Base-by-base conservation (phyloP, 306 rosid genomes). In the Styphnolobium japonicum region DNA sequence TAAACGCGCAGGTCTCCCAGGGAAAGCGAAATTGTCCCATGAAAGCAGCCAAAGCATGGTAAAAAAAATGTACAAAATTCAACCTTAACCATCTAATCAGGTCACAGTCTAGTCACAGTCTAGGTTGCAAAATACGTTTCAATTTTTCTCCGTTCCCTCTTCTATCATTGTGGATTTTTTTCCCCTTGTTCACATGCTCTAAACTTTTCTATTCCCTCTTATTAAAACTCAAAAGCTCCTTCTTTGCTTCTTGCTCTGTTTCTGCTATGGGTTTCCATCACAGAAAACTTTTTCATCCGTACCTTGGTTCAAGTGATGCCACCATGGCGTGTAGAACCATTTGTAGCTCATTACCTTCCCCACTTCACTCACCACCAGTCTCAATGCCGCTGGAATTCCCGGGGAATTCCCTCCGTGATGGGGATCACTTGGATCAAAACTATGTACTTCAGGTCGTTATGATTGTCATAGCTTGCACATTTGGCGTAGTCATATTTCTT, bases 331-430 rank as follows among this genome's bases (percentile, higher is more conserved):
- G n/a, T n/a, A n/a, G n/a, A n/a, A n/a, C n/a, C n/a, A n/a, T n/a
- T n/a, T n/a, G n/a, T 19, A 11, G 14, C 21, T 73, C 80, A 46
- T 4, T 70, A 39, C 74, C 78, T 67, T 77, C 86, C 4, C 81
- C 81, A 52, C 71, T 1, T 8, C 58, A 2, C 15, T 0, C 64
- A 37, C 66, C 27, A 9, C n/a, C 3, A 5, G 0, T n/a, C n/a
- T n/a, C 2, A 4, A 3, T 0, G n/a, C 31, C 31, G n/a, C n/a
- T n/a, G n/a, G 1, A 29, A 2, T n/a, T 39, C 33, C 15, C n/a
- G n/a, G n/a, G n/a, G n/a, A n/a, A n/a, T 1, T 4, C 19, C 48
- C 3, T 0, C 23, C 0, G 0, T 14, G 3, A 1, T 15, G 9
- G 0, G 8, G 2, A 71, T 42, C 2, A 1, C 16, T 0, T 2